phyloP scores from a whole-genome alignment of 2,329 filamentous ascomycete genomes.

The Cryphonectria parasitica region DNA sequence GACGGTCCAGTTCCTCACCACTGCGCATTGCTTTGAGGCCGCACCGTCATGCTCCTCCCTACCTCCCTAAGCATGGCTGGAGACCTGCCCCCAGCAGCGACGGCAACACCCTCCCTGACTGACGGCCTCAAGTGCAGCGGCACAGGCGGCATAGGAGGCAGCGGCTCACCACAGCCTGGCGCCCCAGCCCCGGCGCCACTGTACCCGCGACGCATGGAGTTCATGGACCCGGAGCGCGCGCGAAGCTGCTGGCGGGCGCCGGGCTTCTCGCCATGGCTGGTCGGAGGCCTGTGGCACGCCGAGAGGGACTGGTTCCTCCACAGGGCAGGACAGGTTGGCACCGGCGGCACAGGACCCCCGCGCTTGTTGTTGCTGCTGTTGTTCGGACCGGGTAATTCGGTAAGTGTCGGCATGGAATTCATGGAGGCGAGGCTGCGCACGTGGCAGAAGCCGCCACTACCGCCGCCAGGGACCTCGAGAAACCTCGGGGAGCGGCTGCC shows the following conservation, averaged over 20 bases:
- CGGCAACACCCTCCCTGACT: conserved; percentile 14
- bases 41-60: not conserved
- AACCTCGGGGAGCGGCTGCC: conserved; percentile 12
- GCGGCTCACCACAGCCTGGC: conserved; percentile 6
- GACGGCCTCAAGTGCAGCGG: conserved; percentile 21
- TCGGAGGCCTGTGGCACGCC: conserved; percentile 17
- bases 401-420: conserved; percentile 12
- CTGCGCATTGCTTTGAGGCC: conserved; percentile 2
- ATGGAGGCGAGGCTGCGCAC: conserved; percentile 5
- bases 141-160: conserved; percentile 25
- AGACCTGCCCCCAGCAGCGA: not conserved
- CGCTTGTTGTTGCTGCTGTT: not conserved
- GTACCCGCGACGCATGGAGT: conserved; percentile 18
- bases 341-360: not conserved
- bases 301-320: conserved; percentile 14
- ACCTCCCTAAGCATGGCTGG: conserved; percentile 1
- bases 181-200: conserved; percentile 4
- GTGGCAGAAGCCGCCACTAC: conserved; percentile 4
- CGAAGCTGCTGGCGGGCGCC: conserved; percentile 15
- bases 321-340: conserved; percentile 1
- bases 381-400: not conserved
- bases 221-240: conserved; percentile 15
- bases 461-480: conserved; percentile 19
- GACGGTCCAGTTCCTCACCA: not conserved
- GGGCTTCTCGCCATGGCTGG: conserved; percentile 25